Percentiles rank a stretch among this genome's conserved stretches.
phyloP scores from a whole-genome alignment of 1,139 yeast species.

The Pneumocystis carinii region DNA sequence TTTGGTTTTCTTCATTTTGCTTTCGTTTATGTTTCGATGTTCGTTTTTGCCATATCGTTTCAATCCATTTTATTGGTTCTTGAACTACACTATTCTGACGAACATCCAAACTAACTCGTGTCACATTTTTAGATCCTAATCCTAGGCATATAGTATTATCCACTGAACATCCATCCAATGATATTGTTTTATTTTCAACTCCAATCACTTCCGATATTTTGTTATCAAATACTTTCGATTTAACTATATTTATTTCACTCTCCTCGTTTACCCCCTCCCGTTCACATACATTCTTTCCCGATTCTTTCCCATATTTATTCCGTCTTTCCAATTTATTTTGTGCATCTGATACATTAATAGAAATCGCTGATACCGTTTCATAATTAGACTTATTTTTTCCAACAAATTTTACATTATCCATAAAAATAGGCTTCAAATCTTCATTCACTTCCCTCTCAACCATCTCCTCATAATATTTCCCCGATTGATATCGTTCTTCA shows the following conservation, averaged over 20 bases:
- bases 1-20: constrained; percentile 39
- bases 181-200: background rate
- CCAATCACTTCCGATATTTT: background rate
- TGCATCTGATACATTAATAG: background rate
- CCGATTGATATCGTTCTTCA: background rate
- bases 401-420: background rate
- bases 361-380: background rate
- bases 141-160: background rate
- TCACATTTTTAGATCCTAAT: background rate
- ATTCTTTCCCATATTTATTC: background rate
- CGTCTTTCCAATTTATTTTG: background rate
- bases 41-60: constrained; percentile 21
- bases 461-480: background rate
- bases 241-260: background rate
- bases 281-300: background rate
- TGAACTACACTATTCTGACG: background rate
- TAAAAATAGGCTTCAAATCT: background rate
- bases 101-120: background rate
- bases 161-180: background rate
- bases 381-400: background rate
- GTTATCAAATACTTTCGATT: background rate
- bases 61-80: constrained; percentile 12
- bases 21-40: constrained; percentile 29
- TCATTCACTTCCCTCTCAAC: background rate
- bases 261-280: background rate